Evolutionary conservation across 371 early-diverging fungal species (phyloP).

Genomic region (Entomophthora muscae): DNA sequence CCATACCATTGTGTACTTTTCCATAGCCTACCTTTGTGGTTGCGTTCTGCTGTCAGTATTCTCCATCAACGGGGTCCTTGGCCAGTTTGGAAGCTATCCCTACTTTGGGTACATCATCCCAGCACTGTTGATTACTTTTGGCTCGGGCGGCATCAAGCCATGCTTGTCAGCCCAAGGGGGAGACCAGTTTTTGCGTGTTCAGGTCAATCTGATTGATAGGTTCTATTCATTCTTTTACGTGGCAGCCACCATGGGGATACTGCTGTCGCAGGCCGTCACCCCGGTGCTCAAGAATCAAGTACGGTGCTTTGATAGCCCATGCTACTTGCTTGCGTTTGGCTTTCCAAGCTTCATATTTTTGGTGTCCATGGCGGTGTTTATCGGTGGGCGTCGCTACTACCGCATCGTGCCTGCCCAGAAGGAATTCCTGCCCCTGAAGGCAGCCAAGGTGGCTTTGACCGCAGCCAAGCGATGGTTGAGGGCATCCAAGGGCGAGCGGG

Average conservation of each 20-base stretch:
- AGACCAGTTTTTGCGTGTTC: constrained; percentile 20
- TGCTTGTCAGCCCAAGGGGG: constrained; percentile 29
- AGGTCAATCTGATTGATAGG: not conserved
- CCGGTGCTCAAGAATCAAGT: not conserved
- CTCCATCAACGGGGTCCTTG: constrained; percentile 6
- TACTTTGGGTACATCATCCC: not conserved
- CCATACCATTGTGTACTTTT: constrained; percentile 30
- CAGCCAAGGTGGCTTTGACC: constrained; percentile 10
- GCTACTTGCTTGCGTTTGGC: constrained; percentile 6
- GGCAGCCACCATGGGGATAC: not conserved
- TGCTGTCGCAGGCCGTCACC: constrained; percentile 2
- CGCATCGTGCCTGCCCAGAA: constrained; percentile 32
- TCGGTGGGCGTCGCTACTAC: constrained; percentile 26
- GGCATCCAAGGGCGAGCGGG: constrained; percentile 1
- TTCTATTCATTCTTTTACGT: constrained; percentile 8
- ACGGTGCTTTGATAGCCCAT: not conserved
- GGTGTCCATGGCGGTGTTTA: constrained; percentile 21
- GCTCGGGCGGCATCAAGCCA: constrained; percentile 29
- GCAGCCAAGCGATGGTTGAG: not conserved
- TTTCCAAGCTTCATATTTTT: constrained; percentile 7
- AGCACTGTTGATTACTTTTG: constrained; percentile 12
- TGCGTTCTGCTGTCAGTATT: constrained; percentile 1
- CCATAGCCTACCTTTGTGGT: constrained; percentile 6
- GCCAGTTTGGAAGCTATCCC: not conserved
- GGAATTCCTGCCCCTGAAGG: constrained; percentile 25